Conservation (phyloP, 2,329 filamentous ascomycete genomes). For the Epichloe uncinata region DNA sequence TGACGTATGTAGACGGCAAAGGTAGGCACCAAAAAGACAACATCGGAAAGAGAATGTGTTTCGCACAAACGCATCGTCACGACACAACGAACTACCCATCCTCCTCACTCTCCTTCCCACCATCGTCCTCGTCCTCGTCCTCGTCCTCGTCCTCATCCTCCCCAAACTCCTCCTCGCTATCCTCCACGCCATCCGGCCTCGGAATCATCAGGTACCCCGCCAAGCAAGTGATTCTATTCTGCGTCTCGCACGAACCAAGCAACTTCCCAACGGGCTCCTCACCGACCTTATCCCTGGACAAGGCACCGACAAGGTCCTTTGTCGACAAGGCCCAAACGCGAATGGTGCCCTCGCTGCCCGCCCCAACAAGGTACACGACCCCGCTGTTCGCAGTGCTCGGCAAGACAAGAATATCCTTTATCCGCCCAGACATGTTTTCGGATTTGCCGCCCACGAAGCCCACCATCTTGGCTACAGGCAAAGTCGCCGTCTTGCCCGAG, state of each 20-base stretch:
- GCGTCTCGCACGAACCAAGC: conserved; percentile 69
- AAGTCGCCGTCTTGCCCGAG: conserved; percentile 15
- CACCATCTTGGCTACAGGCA: conserved; percentile 50
- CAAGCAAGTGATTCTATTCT: conserved; percentile 80
- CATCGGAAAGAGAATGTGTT: too few relatives aligned
- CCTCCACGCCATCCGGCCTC: conserved; percentile 45
- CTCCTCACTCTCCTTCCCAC: conserved; percentile 9
- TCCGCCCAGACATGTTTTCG: conserved; percentile 52
- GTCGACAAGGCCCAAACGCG: conserved; percentile 55
- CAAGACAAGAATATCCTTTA: conserved; percentile 79
- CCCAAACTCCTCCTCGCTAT: conserved; percentile 39
- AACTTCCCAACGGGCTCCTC: conserved; percentile 43
- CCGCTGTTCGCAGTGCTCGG: conserved; percentile 24
- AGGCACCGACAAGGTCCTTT: conserved; percentile 25
- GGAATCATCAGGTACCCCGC: conserved; percentile 75
- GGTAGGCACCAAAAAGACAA: too few relatives aligned
- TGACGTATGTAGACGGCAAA: too few relatives aligned
- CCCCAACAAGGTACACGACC: conserved; percentile 50
- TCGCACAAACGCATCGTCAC: neutral
- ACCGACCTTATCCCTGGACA: conserved; percentile 11
- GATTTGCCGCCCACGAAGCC: conserved; percentile 68
- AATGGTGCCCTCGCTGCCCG: conserved; percentile 75
- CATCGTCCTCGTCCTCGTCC: conserved; percentile 2
- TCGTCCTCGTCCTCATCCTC: conserved; percentile 26
- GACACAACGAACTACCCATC: neutral